Evolutionary conservation across 306 rosid species (phyloP), one percentile per base, ranked within the genome.

Genomic region (Cicer yamashitae): DNA sequence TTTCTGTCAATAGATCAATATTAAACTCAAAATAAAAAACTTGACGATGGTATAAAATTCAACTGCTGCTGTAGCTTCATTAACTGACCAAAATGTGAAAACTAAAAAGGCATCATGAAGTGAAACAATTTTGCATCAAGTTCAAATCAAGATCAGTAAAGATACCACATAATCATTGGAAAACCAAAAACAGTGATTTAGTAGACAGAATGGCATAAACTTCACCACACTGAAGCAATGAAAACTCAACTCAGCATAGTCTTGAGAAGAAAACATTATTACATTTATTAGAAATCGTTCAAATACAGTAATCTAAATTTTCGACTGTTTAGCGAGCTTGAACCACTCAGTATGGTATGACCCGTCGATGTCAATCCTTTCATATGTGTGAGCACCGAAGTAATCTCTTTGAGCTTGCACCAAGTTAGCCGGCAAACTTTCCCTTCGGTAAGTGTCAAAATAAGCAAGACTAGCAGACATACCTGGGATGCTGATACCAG

Each of bases 391-490:
- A 70, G 98, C 98, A 54, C 98, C 96, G 15, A 91, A 93, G 82
- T 93, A 93, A 84, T 93, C 98, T 45, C 98, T 74, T 53, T 93
- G 98, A 74, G 98, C 98, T 89, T 93, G 96, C 80, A 93, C 96
- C 88, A 91, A 78, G 79, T 93, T 93, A 56, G 98, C 96, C 0
- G 98, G 96, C 82, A 93, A 81, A 66, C 90, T 88, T 17, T 65
- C 87, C 89, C 98, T 91, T 76, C 96, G 84, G 81, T 91, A 91
- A 40, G 82, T 68, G 81, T 93, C 98, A 13, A 93, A 91, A 73
- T 91, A 91, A 67, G 98, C 98, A 73, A 93, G 96, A 84, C 96
- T 93, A 63, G 96, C 87, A 44, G 98, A 89, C 98, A 93, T 91
- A 72, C 98, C 98, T 2, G 98, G 98, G 78, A 93, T 89, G 85